Base-by-base conservation (phyloP, 2,329 filamentous ascomycete genomes). In the Apiospora rasikravindrae region DNA sequence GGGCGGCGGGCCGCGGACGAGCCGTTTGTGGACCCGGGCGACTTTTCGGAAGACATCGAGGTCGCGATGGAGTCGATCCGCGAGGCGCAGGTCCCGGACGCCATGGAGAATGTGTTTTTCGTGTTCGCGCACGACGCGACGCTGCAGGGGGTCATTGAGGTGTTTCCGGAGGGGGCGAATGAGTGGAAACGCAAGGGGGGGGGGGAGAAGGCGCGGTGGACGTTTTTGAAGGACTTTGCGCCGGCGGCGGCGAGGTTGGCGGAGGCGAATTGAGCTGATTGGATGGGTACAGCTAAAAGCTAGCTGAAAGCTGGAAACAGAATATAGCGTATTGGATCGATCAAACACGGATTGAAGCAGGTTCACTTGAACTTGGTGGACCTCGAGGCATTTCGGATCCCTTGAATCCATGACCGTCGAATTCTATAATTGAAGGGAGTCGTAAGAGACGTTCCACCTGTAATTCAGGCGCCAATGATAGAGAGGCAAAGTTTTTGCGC, bases 81-180 rank as follows among this genome's bases (percentile, higher is more conserved):
- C 42, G 66, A 42, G 37, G 33, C 67, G 5, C 67, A 72, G 57
- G 11, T 64, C 19, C 57, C 71, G n/a, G 78, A 81, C 71, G 76
- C 74, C 11, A 37, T 73, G 8, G 75, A 76, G 1, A 73, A 79
- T 19, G 69, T 80, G 0, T 75, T 78, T 29, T 73, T 77, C 3
- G 69, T 78, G 19, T 71, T 77, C 2, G 77, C 78, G 24, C 78
- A 81, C 53, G 78, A 80, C 33, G 45, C 69, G 2, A 72, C 76
- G 4, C 69, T 79, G 0, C 16, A 57, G 5, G 74, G 73, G 6
- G 71, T 69, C n/a, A 73, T 74, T 40, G 75, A 74, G 66, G 75
- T 73, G 70, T 79, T 74, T 74, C 80, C 74, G 8, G 33, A 67
- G 64, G 75, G 51, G 40, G 73, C 73, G 40, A 80, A 77, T 45